Percentiles rank a stretch among this genome's conserved stretches.
These are phyloP conservation scores for Akebia trifoliata DNA, from an alignment of 164 flowering plant genomes.

Conservation along the genomic window DNA sequence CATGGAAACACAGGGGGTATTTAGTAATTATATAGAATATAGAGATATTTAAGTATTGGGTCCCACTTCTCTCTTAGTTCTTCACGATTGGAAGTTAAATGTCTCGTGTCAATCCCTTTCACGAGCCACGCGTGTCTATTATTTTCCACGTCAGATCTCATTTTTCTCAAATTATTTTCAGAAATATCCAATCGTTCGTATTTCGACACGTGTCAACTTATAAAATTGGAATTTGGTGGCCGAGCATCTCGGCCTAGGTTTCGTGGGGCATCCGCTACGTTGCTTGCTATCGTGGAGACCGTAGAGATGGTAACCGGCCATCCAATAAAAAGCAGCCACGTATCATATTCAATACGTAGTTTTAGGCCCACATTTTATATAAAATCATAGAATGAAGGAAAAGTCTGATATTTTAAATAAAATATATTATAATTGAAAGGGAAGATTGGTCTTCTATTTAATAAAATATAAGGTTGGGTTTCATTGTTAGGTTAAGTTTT, in stretches of 20 bases:
- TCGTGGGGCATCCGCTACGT: conserved; percentile 21
- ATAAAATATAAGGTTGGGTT: too few species aligned
- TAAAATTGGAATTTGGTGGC: conserved; percentile 15
- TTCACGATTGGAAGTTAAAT: conserved; percentile 11
- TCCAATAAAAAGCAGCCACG: conserved; percentile 13
- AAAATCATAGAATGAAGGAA: too few species aligned
- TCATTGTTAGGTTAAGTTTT: too few species aligned
- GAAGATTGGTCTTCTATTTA: neutral
- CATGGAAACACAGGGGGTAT: too few species aligned
- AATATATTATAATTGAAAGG: neutral
- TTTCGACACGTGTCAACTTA: too few species aligned
- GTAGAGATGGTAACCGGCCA: conserved; percentile 5
- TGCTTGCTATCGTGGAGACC: conserved; percentile 12
- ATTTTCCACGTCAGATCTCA: conserved; percentile 2
- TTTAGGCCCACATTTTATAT: conserved; percentile 16
- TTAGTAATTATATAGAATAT: neutral
- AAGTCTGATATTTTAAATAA: too few species aligned
- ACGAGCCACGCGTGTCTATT: conserved; percentile 6
- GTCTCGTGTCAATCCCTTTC: conserved; percentile 8
- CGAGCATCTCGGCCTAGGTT: conserved; percentile 16
- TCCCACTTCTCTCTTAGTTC: neutral
- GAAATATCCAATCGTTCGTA: neutral
- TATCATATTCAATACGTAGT: neutral
- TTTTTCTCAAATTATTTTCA: neutral
- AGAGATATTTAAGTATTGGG: neutral